Evolutionary conservation across 768 basidiomycete species (phyloP).

Genomic region (Lanmaoa rubissima): DNA sequence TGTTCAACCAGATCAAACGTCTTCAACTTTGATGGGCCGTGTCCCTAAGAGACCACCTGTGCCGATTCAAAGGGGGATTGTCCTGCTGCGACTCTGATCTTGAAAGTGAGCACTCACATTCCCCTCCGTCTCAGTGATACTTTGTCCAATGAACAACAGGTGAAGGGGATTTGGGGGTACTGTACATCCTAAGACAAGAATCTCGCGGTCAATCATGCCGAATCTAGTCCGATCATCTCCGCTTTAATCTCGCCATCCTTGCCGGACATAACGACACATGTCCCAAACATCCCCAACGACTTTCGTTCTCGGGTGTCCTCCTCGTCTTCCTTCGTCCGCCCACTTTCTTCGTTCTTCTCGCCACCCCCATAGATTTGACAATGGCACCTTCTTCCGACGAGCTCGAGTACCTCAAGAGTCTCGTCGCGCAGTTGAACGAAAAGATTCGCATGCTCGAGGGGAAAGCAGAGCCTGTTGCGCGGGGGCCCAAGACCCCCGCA

Average conservation of each 20-base stretch:
- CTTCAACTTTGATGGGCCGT: neutral
- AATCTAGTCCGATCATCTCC: constrained; percentile 19
- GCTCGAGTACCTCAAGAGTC: constrained; percentile 91
- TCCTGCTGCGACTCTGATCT: neutral
- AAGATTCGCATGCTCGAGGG: constrained; percentile 84
- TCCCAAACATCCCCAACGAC: neutral
- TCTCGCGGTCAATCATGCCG: neutral
- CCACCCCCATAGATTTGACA: neutral
- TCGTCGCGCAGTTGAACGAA: constrained; percentile 85
- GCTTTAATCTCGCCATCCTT: constrained; percentile 17
- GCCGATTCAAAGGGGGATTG: neutral
- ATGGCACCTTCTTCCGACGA: constrained; percentile 72
- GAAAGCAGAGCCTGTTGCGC: constrained; percentile 50
- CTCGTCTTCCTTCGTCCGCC: neutral
- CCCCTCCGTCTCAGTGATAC: neutral
- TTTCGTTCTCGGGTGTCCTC: neutral
- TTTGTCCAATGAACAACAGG: neutral
- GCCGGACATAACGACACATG: constrained; percentile 9
- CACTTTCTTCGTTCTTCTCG: neutral
- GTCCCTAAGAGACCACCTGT: neutral
- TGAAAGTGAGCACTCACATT: neutral
- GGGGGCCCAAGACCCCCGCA: constrained; percentile 56
- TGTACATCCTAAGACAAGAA: too few species aligned
- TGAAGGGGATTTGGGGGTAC: neutral
- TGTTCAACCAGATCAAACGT: neutral